These are phyloP conservation scores for Jacaranda mimosifolia DNA, from an alignment of 257 asterid species.

Conservation along the genomic window DNA sequence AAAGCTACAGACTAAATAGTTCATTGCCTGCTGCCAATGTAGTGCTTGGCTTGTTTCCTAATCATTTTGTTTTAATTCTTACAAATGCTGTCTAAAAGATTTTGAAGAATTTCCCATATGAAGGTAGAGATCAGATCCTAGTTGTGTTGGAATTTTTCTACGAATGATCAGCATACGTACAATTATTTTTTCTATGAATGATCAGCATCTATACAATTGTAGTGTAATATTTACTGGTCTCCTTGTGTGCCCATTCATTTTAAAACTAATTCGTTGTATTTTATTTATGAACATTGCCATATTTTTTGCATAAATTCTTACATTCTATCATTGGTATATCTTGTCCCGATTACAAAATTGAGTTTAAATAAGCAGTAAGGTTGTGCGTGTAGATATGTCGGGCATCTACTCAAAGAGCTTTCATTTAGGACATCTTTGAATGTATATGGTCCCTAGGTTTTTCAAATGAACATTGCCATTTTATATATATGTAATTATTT, in stretches of 20 bases:
- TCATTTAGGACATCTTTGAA: too few species aligned
- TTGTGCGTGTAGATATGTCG: neutral
- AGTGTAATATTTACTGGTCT: slow-evolving; percentile 25
- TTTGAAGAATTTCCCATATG: slow-evolving; percentile 36
- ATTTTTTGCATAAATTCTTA: too few species aligned
- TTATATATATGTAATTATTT: slow-evolving; percentile 21
- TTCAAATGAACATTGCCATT: too few species aligned
- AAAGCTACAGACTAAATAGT: slow-evolving; percentile 45
- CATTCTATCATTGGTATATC: too few species aligned
- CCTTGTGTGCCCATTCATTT: neutral
- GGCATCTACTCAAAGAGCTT: too few species aligned
- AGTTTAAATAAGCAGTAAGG: too few species aligned
- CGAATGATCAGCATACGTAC: too few species aligned
- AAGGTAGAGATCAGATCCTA: slow-evolving; percentile 28
- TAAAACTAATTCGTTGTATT: neutral
- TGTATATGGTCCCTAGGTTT: too few species aligned
- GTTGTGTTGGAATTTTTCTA: slow-evolving; percentile 22
- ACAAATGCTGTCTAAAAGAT: slow-evolving; percentile 29
- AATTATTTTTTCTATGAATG: too few species aligned
- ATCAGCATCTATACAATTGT: slow-evolving; percentile 33
- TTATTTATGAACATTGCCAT: too few species aligned
- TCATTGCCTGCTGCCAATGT: slow-evolving; percentile 43
- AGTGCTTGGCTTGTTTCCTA: slow-evolving; percentile 47
- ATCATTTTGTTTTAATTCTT: slow-evolving; percentile 26
- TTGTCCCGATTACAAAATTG: neutral